Conservation (phyloP, 306 rosid genomes). For the Sphenostylis stenocarpa region DNA sequence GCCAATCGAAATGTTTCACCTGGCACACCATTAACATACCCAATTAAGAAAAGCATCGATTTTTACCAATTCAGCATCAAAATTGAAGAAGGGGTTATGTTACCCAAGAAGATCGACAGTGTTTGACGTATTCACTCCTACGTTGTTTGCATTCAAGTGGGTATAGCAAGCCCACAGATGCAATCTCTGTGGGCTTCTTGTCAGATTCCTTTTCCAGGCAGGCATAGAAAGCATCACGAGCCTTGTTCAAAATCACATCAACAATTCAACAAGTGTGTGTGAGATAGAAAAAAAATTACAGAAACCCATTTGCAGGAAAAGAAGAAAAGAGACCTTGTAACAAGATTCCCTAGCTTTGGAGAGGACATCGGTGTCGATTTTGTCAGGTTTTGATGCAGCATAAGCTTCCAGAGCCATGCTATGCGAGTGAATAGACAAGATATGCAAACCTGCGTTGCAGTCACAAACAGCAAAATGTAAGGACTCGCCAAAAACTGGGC, state of each 20-base stretch:
- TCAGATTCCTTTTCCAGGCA: slow-evolving; percentile 71
- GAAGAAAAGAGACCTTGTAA: slow-evolving; percentile 61
- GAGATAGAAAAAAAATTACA: neutral
- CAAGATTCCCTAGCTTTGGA: slow-evolving; percentile 72
- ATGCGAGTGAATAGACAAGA: neutral
- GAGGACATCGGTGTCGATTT: slow-evolving; percentile 68
- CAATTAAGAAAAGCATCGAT: slow-evolving; percentile 9
- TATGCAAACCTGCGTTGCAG: neutral
- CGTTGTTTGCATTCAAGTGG: slow-evolving; percentile 66
- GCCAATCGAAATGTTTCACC: slow-evolving; percentile 96
- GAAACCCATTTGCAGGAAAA: neutral
- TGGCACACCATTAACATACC: slow-evolving; percentile 34
- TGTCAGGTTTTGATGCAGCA: slow-evolving; percentile 48
- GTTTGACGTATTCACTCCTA: slow-evolving; percentile 63
- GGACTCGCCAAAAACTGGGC: neutral
- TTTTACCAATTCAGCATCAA: neutral
- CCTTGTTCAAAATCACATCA: slow-evolving; percentile 41
- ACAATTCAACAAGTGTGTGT: neutral
- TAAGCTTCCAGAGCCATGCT: slow-evolving; percentile 69
- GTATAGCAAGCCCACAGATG: slow-evolving; percentile 85
- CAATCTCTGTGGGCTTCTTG: slow-evolving; percentile 86
- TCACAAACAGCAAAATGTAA: neutral
- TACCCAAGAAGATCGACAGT: slow-evolving; percentile 93
- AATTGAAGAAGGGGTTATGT: neutral
- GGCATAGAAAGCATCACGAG: slow-evolving; percentile 87